Evolutionary conservation across 176 grass and related monocot species (phyloP), one percentile per base, ranked within the genome.

Genomic region (Rhynchospora tenuis): DNA sequence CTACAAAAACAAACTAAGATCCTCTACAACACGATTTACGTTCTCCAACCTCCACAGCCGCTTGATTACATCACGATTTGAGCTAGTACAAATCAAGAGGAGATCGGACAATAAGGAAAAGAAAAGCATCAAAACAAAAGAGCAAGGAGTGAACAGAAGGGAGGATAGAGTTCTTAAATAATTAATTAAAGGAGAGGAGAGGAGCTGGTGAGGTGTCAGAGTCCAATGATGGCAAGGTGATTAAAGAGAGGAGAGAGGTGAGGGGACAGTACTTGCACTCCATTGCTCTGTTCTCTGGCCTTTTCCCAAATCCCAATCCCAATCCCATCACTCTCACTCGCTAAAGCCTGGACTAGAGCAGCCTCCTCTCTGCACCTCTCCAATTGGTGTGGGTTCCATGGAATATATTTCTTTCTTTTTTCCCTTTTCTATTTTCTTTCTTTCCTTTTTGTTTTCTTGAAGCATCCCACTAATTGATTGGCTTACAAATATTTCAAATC

Each of bases 281-380:
- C 33, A 45, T 81, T 81, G 42, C 65, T 38, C 33, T 38, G 33
- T 38, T 38, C 70, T 65, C 33, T 66, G 43, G n/a, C 60, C 60
- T 67, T 82, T 82, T 82, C 80, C 61, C 78, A 22, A 45, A 67
- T 82, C 80, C 59, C 80, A 82, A 73, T 73, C 6, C 63, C 26
- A 66, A 23, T 62, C 60, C 23, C 23, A 15, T 19, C 38, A 70
- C 33, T 74, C 70, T 66, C 61, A 64, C 42, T 67, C 22, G 7
- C 80, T 76, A 76, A 76, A 76, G 23, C 48, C 73, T 76, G 66
- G 33, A 44, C 73, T 76, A 33, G 33, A 44, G 66, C 64, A 19
- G 14, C 64, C 64, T 33, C 33, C 28, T 44, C 47, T 54, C 51
- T 15, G 14, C 44, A 23, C 44, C 42, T 73, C 71, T 50, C 46